Percentiles rank a stretch among this genome's conserved stretches.
phyloP scores from a whole-genome alignment of 2,329 filamentous ascomycete species.

The Claviceps citrina region DNA sequence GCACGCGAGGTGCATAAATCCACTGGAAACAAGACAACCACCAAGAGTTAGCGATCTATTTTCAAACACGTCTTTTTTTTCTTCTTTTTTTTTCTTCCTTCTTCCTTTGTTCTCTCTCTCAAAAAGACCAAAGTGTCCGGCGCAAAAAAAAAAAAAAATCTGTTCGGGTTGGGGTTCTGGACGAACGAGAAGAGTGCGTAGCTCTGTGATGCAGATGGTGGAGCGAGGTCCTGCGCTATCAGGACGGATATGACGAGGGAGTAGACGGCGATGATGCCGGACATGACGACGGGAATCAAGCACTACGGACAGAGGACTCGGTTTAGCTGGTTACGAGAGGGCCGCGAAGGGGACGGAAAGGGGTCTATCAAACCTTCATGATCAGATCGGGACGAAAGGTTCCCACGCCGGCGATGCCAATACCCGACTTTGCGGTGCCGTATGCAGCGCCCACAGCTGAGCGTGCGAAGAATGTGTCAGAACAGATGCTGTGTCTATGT shows the following conservation, averaged over 20 bases:
- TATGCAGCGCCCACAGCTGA: slow-evolving; percentile 60
- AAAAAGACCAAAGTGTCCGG: no score
- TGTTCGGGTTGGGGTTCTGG: background rate
- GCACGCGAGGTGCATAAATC: slow-evolving; percentile 85
- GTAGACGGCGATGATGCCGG: slow-evolving; percentile 97
- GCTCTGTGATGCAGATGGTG: slow-evolving; percentile 41
- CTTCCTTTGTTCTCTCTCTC: no score
- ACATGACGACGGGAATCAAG: slow-evolving; percentile 87
- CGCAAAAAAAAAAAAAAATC: background rate
- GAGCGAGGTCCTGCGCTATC: slow-evolving; percentile 77
- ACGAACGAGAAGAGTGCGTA: slow-evolving; percentile 76
- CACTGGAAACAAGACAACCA: slow-evolving; percentile 29
- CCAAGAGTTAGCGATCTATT: no score
- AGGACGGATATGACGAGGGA: slow-evolving; percentile 92
- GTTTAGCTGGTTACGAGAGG: background rate
- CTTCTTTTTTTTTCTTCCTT: background rate
- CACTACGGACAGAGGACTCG: slow-evolving; percentile 33
- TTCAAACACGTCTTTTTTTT: background rate
- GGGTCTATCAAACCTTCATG: slow-evolving; percentile 57
- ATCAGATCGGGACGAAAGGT: slow-evolving; percentile 76
- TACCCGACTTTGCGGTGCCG: slow-evolving; percentile 76
- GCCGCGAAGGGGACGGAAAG: background rate
- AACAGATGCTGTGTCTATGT: background rate
- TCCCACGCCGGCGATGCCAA: slow-evolving; percentile 73
- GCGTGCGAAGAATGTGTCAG: slow-evolving; percentile 5